Conservation (phyloP, 768 basidiomycete genomes). For the Macrolepiota dolichaula region DNA sequence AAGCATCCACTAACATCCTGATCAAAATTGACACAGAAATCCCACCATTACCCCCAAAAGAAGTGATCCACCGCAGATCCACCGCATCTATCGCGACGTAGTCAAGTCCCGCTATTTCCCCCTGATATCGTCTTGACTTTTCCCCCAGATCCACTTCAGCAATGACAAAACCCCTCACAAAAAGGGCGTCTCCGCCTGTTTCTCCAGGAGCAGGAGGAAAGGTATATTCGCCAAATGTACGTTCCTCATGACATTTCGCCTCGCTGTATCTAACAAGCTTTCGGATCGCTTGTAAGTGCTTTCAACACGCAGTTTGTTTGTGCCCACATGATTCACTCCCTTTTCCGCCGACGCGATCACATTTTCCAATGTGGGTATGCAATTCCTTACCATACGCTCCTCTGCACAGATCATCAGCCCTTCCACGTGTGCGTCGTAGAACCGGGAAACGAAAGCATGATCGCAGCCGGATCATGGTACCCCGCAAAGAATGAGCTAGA, state of each 20-base stretch:
- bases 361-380: not conserved
- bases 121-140: not conserved
- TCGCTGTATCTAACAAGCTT: not conserved
- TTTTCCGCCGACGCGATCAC: not conserved
- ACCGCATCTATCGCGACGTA: constrained; percentile 90
- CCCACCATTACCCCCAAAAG: constrained; percentile 86
- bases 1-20: constrained; percentile 62
- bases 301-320: too few relatives aligned
- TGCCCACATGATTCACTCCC: not conserved
- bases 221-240: constrained; percentile 86
- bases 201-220: constrained; percentile 87
- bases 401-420: not conserved
- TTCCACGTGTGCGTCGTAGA: constrained; percentile 47
- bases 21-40: constrained; percentile 77
- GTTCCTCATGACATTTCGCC: constrained; percentile 15
- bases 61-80: constrained; percentile 91
- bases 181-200: constrained; percentile 71
- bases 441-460: constrained; percentile 61
- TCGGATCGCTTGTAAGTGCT: constrained; percentile 65
- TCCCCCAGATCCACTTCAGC: constrained; percentile 76
- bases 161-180: constrained; percentile 98
- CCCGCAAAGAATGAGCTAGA: constrained; percentile 77
- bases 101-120: too few relatives aligned
- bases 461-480: constrained; percentile 83
- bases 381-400: not conserved